Evolutionary conservation across 2,329 filamentous ascomycete species (phyloP).

Genomic region (Metarhizium album): DNA sequence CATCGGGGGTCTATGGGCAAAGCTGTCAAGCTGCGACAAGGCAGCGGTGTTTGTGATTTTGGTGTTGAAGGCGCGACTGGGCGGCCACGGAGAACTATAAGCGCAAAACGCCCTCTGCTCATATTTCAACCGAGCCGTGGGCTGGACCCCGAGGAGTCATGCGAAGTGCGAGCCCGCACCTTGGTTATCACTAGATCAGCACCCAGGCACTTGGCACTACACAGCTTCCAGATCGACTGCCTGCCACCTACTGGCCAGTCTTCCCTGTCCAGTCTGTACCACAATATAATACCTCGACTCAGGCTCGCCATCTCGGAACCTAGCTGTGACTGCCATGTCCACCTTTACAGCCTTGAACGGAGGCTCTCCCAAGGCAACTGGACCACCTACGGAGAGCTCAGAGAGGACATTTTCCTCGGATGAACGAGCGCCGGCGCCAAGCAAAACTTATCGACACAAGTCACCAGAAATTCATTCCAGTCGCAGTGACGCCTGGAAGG

Average conservation of each 20-base stretch:
- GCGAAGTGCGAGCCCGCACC: neutral
- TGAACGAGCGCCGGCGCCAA: constrained; percentile 22
- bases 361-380: constrained; percentile 33
- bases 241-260: neutral
- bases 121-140: neutral
- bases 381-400: constrained; percentile 20
- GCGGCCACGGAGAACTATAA: neutral
- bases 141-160: constrained; percentile 6
- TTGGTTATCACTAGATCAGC: neutral
- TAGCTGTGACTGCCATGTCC: constrained; percentile 28
- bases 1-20: neutral
- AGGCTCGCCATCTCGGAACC: neutral
- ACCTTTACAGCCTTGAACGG: constrained; percentile 43
- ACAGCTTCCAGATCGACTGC: neutral
- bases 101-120: neutral
- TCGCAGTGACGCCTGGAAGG: constrained; percentile 32
- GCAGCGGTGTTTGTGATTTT: neutral
- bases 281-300: neutral
- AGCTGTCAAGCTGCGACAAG: neutral
- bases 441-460: constrained; percentile 14
- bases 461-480: constrained; percentile 15
- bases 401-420: constrained; percentile 21
- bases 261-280: neutral
- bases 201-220: neutral
- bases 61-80: neutral